Percentiles rank a stretch among this genome's conserved stretches.
These are phyloP conservation scores for Entoloma clypeatum DNA, from an alignment of 1,284 basidiomycete species.

Conservation along the genomic window DNA sequence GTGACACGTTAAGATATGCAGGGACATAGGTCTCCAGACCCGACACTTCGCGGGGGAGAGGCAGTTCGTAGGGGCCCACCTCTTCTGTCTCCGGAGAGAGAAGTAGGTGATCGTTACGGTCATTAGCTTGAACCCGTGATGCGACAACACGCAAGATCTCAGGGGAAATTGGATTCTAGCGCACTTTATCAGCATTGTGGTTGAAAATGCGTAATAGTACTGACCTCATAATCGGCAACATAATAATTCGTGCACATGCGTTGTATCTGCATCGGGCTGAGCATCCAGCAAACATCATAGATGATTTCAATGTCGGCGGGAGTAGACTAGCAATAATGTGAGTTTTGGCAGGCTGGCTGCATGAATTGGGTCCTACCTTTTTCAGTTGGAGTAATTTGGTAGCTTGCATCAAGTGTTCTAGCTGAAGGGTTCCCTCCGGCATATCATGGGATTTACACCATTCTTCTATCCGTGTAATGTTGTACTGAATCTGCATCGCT, in stretches of 20 bases:
- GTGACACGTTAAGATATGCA: conserved; percentile 81
- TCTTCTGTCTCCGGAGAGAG: conserved; percentile 94
- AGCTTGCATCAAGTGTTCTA: conserved; percentile 99
- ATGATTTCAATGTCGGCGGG: conserved; percentile 96
- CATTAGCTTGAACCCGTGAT: conserved; percentile 89
- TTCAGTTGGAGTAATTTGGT: conserved; percentile 98
- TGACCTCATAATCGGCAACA: conserved; percentile 95
- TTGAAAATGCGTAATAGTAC: conserved; percentile 15
- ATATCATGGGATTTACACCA: conserved; percentile 98
- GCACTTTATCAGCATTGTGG: neutral
- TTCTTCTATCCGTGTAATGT: conserved; percentile 97
- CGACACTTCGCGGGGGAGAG: conserved; percentile 82
- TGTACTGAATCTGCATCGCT: conserved; percentile 99
- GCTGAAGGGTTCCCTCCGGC: conserved; percentile 96
- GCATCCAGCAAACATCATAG: conserved; percentile 99
- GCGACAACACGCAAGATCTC: conserved; percentile 97
- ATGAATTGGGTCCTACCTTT: conserved; percentile 62
- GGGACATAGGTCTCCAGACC: conserved; percentile 87
- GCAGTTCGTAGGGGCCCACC: conserved; percentile 88
- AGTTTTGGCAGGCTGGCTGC: conserved; percentile 7
- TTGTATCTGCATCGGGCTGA: conserved; percentile 99
- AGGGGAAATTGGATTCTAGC: conserved; percentile 89
- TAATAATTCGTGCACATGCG: conserved; percentile 98
- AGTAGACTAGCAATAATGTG: conserved; percentile 58
- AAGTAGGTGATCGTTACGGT: conserved; percentile 92